phyloP scores from a whole-genome alignment of 2,329 filamentous ascomycete species.

The Sporothrix humicola region DNA sequence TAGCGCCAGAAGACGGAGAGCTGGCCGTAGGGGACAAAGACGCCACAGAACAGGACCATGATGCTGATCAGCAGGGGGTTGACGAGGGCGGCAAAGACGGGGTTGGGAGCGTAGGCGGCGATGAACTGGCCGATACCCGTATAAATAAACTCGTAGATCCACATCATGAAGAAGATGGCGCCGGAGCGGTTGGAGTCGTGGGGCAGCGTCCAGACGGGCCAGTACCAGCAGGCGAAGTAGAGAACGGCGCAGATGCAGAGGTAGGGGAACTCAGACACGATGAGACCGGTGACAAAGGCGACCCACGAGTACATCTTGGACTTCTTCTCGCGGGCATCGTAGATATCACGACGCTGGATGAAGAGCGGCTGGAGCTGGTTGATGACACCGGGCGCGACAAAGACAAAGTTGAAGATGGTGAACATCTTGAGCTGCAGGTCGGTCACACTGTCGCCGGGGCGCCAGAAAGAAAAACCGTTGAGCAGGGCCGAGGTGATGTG shows the following conservation, averaged over 20 bases:
- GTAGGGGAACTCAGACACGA: constrained; percentile 84
- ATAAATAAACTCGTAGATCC: constrained; percentile 83
- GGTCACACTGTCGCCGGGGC: constrained; percentile 76
- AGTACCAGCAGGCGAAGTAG: constrained; percentile 67
- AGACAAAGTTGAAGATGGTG: constrained; percentile 82
- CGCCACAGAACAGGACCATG: constrained; percentile 86
- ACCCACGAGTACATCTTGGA: constrained; percentile 85
- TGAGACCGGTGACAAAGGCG: constrained; percentile 77
- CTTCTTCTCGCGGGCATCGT: constrained; percentile 80
- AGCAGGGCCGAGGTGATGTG: constrained; percentile 77
- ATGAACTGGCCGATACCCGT: constrained; percentile 80
- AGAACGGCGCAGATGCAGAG: constrained; percentile 76
- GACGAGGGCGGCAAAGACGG: constrained; percentile 74
- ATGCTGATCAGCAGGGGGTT: constrained; percentile 84
- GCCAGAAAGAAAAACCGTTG: constrained; percentile 78
- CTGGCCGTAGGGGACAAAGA: constrained; percentile 77
- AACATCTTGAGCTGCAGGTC: constrained; percentile 86
- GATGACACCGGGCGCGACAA: constrained; percentile 76
- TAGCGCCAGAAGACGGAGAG: constrained; percentile 79
- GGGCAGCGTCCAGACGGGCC: constrained; percentile 55
- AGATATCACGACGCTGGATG: constrained; percentile 78
- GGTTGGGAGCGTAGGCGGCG: constrained; percentile 68
- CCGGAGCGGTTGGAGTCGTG: constrained; percentile 88
- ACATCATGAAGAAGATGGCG: constrained; percentile 75
- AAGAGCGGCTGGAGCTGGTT: constrained; percentile 80